A percentile compares a stretch with the other conserved stretches of the same genome.
Conservation (phyloP, 2,329 filamentous ascomycete species). For the Aspergillus phoenicis region DNA sequence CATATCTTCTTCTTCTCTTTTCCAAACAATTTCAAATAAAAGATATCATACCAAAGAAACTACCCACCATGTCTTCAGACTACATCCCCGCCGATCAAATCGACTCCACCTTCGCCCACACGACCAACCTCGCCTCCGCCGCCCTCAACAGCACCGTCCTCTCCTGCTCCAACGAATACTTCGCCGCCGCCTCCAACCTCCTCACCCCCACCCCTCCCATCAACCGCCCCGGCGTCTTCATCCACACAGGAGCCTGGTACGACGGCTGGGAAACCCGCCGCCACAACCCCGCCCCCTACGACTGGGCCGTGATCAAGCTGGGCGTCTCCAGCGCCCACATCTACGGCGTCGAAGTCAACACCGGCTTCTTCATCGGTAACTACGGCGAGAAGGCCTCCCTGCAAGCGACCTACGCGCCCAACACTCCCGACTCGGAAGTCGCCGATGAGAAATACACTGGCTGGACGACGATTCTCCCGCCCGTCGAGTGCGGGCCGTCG, state of each 20-base stretch:
- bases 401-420: conserved; percentile 37
- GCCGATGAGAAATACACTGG: conserved; percentile 35
- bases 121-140: conserved; percentile 51
- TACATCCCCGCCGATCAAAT: conserved; percentile 53
- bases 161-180: conserved; percentile 63
- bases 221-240: conserved; percentile 60
- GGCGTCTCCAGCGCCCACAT: conserved; percentile 51
- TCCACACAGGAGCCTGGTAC: conserved; percentile 64
- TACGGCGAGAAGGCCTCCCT: conserved; percentile 47
- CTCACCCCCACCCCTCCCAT: conserved; percentile 59
- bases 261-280: conserved; percentile 66
- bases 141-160: conserved; percentile 58
- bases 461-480: conserved; percentile 45
- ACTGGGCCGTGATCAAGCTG: conserved; percentile 63
- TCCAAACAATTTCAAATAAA: too few species aligned
- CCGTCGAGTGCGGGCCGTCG: conserved; percentile 43
- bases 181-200: conserved; percentile 62
- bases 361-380: conserved; percentile 50
- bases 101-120: conserved; percentile 57
- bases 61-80: conserved; percentile 14
- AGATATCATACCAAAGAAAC: too few species aligned
- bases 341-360: conserved; percentile 49
- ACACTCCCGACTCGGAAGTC: conserved; percentile 33
- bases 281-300: conserved; percentile 60
- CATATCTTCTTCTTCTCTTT: neutral